phyloP scores from a whole-genome alignment of 345 rosid genomes.

The Eucalyptus albens region DNA sequence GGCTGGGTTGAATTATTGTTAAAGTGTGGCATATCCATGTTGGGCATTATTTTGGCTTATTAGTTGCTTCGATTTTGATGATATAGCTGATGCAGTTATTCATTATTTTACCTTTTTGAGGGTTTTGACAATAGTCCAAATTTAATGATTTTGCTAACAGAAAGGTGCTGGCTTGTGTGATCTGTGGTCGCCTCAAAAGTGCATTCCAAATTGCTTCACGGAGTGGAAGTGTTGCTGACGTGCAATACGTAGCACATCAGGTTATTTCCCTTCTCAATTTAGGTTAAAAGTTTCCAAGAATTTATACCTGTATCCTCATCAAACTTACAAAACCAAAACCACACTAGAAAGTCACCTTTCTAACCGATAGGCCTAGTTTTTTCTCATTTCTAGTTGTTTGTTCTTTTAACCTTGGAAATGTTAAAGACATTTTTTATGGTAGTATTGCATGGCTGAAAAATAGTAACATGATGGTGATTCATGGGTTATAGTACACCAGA shows the following conservation, averaged over 20 bases:
- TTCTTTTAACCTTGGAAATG: not conserved
- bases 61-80: not conserved
- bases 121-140: not conserved
- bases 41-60: not conserved
- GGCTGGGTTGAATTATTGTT: not conserved
- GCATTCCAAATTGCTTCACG: slow-evolving; percentile 95
- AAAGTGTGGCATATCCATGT: not conserved
- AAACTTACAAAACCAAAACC: not conserved
- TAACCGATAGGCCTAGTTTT: not conserved
- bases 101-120: not conserved
- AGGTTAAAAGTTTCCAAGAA: not conserved
- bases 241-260: slow-evolving; percentile 97
- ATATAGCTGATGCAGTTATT: not conserved
- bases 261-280: slow-evolving; percentile 4
- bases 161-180: slow-evolving; percentile 94
- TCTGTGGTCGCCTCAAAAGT: slow-evolving; percentile 95
- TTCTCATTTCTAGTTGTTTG: not conserved
- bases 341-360: not conserved
- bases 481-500: not conserved
- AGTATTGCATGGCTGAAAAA: not conserved
- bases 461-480: not conserved
- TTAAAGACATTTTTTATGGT: not conserved
- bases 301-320: not conserved
- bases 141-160: slow-evolving; percentile 23
- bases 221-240: slow-evolving; percentile 97